Conservation (phyloP, 306 rosid genomes). For the Inga laurina region DNA sequence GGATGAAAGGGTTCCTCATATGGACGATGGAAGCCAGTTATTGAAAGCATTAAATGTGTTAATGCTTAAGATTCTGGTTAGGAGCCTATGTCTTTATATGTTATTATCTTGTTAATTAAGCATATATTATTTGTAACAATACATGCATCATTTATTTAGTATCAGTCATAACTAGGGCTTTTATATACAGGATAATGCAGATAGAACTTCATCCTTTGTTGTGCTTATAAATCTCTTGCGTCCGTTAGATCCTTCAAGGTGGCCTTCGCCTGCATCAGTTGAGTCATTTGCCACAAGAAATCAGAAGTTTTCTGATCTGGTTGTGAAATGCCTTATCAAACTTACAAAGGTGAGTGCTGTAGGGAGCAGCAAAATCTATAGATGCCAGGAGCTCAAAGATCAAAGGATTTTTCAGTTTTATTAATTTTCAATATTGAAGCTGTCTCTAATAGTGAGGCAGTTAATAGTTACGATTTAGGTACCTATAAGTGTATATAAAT, state of each 20-base stretch:
- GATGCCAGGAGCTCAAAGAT: neutral
- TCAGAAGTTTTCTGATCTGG: constrained; percentile 95
- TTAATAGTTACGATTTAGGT: too few species aligned
- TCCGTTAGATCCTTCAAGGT: constrained; percentile 96
- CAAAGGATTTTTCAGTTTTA: constrained; percentile 8
- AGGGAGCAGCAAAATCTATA: neutral
- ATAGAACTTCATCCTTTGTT: constrained; percentile 92
- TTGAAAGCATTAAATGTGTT: constrained; percentile 94
- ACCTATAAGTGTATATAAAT: too few species aligned
- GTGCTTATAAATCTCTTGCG: constrained; percentile 87
- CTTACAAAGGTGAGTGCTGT: constrained; percentile 78
- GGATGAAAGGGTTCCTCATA: constrained; percentile 98
- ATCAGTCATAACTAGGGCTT: constrained; percentile 24
- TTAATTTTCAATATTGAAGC: neutral
- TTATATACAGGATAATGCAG: constrained; percentile 89
- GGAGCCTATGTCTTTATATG: constrained; percentile 13
- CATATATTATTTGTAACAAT: neutral
- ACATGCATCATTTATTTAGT: neutral
- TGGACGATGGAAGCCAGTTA: constrained; percentile 99
- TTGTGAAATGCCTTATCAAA: constrained; percentile 98
- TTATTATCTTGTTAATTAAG: neutral
- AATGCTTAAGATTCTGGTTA: constrained; percentile 97
- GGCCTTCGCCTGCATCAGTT: constrained; percentile 89
- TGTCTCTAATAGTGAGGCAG: neutral
- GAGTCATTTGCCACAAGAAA: constrained; percentile 87